These are phyloP conservation scores for Neonectria coccinea DNA, from an alignment of 2,329 filamentous ascomycete species.

Conservation along the genomic window DNA sequence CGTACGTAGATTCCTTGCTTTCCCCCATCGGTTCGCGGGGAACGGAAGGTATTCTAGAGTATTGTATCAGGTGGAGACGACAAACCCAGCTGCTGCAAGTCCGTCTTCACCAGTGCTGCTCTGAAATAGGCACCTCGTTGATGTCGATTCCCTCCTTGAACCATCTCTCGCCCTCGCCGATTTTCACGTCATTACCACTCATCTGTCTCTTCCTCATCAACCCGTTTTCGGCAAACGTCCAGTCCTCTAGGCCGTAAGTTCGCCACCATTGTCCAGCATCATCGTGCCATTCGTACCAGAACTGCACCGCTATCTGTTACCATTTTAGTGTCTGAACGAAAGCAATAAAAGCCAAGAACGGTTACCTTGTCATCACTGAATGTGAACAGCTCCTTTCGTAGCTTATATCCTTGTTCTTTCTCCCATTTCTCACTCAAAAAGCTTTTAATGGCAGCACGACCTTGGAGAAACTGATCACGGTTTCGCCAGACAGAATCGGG, in stretches of 20 bases:
- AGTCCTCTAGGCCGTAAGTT: slow-evolving; percentile 87
- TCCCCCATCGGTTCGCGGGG: too few relatives aligned
- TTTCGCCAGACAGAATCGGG: slow-evolving; percentile 85
- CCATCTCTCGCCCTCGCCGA: slow-evolving; percentile 73
- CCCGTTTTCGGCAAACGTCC: slow-evolving; percentile 78
- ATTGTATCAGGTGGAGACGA: too few relatives aligned
- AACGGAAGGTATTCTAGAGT: too few relatives aligned
- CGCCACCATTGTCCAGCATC: slow-evolving; percentile 80
- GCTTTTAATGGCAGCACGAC: slow-evolving; percentile 73
- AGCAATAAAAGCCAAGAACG: too few relatives aligned
- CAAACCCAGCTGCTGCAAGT: too few relatives aligned
- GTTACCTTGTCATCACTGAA: slow-evolving; percentile 74
- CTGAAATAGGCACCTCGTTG: slow-evolving; percentile 72
- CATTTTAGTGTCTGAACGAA: neutral
- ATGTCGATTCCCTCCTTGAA: slow-evolving; percentile 77
- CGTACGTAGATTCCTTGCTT: too few relatives aligned
- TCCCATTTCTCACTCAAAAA: slow-evolving; percentile 82
- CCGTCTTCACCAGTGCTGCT: slow-evolving; percentile 72
- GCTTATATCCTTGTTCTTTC: slow-evolving; percentile 75
- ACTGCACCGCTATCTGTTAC: slow-evolving; percentile 81
- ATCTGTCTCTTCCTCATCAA: slow-evolving; percentile 80
- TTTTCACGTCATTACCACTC: slow-evolving; percentile 79
- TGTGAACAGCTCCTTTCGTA: slow-evolving; percentile 87
- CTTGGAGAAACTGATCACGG: slow-evolving; percentile 75
- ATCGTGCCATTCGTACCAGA: slow-evolving; percentile 89